phyloP scores from a whole-genome alignment of 2,329 filamentous ascomycete genomes.

The Pseudocercospora musae region DNA sequence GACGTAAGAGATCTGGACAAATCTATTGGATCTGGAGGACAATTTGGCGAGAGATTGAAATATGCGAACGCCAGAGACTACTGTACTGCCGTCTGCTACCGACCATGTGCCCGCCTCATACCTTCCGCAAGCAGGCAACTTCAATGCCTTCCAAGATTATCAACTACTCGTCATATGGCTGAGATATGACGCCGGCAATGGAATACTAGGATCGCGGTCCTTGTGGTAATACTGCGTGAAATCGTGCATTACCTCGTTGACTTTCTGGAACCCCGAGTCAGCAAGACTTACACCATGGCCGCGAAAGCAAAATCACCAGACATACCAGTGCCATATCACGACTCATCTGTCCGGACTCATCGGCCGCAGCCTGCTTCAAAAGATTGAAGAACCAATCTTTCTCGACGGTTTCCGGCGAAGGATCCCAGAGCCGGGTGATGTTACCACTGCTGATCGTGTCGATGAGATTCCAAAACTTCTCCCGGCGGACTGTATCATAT shows the following conservation, averaged over 20 bases:
- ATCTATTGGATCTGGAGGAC: neutral
- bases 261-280: neutral
- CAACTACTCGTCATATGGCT: neutral
- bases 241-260: neutral
- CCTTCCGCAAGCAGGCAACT: neutral
- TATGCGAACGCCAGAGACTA: neutral
- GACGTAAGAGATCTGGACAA: neutral
- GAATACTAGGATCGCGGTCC: neutral
- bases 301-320: neutral
- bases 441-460: neutral
- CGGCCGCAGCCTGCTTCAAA: neutral
- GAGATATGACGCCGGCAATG: neutral
- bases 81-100: neutral
- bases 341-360: neutral
- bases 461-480: neutral
- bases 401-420: neutral
- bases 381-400: neutral
- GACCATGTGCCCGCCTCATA: neutral
- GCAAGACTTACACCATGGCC: neutral
- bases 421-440: neutral
- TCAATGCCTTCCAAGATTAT: neutral
- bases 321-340: neutral
- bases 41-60: neutral
- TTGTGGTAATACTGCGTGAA: neutral
- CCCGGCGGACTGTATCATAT: neutral